Conservation (phyloP, 2,329 filamentous ascomycete species). For the Periconia sp. region DNA sequence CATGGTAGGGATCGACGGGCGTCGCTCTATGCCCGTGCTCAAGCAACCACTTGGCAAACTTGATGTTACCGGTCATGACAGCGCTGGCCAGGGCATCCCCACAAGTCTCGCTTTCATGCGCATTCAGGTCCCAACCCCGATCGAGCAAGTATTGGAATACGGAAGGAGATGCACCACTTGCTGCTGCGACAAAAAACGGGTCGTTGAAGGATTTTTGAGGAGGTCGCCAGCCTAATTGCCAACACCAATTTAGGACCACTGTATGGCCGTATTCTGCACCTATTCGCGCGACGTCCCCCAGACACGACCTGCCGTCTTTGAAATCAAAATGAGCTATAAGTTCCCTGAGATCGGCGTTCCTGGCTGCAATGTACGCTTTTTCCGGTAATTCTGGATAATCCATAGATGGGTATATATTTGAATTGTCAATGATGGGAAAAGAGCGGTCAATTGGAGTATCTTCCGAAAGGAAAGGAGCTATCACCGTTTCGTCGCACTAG, state of each 20-base stretch:
- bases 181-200: not conserved
- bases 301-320: not conserved
- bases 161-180: not conserved
- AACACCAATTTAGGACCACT: conserved; percentile 9
- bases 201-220: conserved; percentile 4
- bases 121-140: no score
- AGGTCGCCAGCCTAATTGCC: conserved; percentile 7
- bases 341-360: not conserved
- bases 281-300: not conserved
- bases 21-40: no score
- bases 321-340: conserved; percentile 1
- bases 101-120: no score
- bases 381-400: not conserved
- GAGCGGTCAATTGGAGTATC: no score
- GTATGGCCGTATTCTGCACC: conserved; percentile 1
- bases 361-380: not conserved
- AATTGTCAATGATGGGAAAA: no score
- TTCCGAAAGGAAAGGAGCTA: no score
- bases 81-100: no score
- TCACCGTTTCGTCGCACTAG: no score
- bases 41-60: no score
- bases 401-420: not conserved
- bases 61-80: no score
- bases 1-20: no score
- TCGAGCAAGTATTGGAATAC: not conserved